Evolutionary conservation across 805 yeast genomes (phyloP).

Genomic region (Alloascoidea hylecoeti): DNA sequence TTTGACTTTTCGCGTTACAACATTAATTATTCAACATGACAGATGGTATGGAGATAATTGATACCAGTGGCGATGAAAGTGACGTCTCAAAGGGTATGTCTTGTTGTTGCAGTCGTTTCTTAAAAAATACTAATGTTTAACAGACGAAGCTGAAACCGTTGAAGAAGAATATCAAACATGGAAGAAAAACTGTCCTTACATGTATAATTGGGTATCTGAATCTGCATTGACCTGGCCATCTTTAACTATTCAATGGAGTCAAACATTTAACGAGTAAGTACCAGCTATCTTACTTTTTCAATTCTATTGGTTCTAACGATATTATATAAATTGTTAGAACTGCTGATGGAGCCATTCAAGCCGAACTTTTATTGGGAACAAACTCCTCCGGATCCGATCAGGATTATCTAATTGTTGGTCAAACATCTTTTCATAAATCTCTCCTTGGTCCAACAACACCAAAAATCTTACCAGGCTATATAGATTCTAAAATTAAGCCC

Average conservation of each 20-base stretch:
- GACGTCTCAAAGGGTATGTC: too few relatives aligned
- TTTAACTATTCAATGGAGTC: constrained; percentile 66
- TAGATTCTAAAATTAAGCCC: constrained; percentile 43
- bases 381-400: constrained; percentile 60
- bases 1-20: too few relatives aligned
- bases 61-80: too few relatives aligned
- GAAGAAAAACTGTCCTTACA: constrained; percentile 67
- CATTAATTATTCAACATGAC: too few relatives aligned
- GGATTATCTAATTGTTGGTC: constrained; percentile 52
- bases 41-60: too few relatives aligned
- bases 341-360: constrained; percentile 17
- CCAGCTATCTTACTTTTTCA: too few relatives aligned
- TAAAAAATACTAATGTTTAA: too few relatives aligned
- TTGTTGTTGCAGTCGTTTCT: too few relatives aligned
- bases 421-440: constrained; percentile 41
- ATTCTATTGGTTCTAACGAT: too few relatives aligned
- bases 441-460: constrained; percentile 10
- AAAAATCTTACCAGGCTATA: constrained; percentile 12
- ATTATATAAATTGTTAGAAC: constrained; percentile 8
- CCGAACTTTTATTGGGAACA: constrained; percentile 52
- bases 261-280: constrained; percentile 16
- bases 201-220: constrained; percentile 76
- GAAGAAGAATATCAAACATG: constrained; percentile 52
- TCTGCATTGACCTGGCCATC: constrained; percentile 78
- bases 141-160: neutral